Percentiles rank a stretch among this genome's conserved stretches.
phyloP scores from a whole-genome alignment of 2,329 filamentous ascomycete species.

The Blastomyces emzantsi region DNA sequence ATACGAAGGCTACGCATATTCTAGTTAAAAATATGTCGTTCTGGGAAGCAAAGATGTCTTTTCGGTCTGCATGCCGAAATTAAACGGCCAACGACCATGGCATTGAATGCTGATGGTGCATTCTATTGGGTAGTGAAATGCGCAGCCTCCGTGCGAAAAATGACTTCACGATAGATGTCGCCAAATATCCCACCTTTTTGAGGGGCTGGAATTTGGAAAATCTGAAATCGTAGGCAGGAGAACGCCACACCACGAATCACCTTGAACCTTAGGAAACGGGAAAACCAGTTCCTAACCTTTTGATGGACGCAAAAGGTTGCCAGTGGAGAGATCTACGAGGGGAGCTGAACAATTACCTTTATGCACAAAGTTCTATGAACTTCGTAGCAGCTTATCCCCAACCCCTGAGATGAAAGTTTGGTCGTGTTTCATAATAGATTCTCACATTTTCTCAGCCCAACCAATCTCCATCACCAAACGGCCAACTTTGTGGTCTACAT shows the following conservation, averaged over 20 bases:
- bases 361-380: background rate
- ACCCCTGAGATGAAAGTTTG: background rate
- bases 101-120: background rate
- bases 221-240: background rate
- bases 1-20: background rate
- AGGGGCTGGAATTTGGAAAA: background rate
- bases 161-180: background rate
- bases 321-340: background rate
- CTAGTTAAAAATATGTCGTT: background rate
- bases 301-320: background rate
- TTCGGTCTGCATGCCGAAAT: background rate
- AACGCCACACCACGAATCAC: background rate
- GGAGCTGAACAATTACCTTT: background rate
- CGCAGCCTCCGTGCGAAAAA: background rate
- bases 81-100: background rate
- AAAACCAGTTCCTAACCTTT: background rate
- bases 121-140: background rate
- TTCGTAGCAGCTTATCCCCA: background rate
- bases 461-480: background rate
- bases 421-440: background rate
- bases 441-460: background rate
- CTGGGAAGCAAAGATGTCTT: background rate
- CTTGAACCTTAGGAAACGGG: too few species aligned
- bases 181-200: background rate
- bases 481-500: background rate